Evolutionary conservation across 306 rosid genomes (phyloP), one percentile per base, ranked within the genome.

Genomic region (Vachellia collinsii): DNA sequence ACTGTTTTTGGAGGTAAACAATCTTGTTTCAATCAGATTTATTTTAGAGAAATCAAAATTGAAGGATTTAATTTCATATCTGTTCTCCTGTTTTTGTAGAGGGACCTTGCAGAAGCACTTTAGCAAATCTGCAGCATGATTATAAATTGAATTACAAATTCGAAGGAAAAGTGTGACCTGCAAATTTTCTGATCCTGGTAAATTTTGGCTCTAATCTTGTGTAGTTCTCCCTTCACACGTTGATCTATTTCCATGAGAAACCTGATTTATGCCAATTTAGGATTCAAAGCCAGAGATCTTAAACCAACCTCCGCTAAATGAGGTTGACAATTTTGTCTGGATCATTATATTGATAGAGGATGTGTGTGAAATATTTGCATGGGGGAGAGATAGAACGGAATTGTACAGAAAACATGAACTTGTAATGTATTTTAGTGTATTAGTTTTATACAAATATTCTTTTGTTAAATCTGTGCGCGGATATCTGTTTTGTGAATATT

Each of bases 41-140:
- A n/a, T 68, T 42, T 41, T 70, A 48, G 72, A 42, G n/a, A 38
- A 63, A 38, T 59, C 47, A 64, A 51, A 48, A 56, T 11, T 72
- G 23, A 80, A 58, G 80, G 79, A 70, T 54, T 41, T 50, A 39
- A 77, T 74, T 43, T 25, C 47, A 39, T 51, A 85, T 76, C 19
- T 47, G 51, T 58, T 62, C 56, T 64, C 50, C 77, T 85, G 41
- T 66, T 75, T 29, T 68, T 89, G 92, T 79, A 95, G 99, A 95
- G 91, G 99, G 99, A 87, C 99, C 99, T 79, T 91, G 97, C 88
- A 88, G 99, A 90, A 93, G 80, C 88, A 89, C 92, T 36, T 66
- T 93, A 37, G 93, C 97, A 53, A 84, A 76, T 68, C 85, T 95
- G 74, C 91, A 86, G 74, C 93, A 83, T 68, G 96, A 93, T 85